Conservation (phyloP, 176 grass and related monocot species). For the Avena atlantica region DNA sequence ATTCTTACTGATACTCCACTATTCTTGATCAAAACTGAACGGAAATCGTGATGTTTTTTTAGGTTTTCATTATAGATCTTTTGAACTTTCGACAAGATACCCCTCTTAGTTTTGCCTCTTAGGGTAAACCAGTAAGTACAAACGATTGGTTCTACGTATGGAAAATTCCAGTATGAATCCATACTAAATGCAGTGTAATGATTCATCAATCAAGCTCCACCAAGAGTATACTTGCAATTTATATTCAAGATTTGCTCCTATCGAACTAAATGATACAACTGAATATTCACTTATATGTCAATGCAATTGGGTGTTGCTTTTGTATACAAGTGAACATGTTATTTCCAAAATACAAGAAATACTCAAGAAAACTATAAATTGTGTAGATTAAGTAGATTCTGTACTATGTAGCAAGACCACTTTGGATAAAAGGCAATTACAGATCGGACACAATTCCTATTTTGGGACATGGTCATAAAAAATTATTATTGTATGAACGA, state of each 20-base stretch:
- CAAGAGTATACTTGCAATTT: conserved; percentile 1
- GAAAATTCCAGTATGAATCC: background rate
- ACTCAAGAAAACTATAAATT: too few relatives aligned
- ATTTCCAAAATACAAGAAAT: too few relatives aligned
- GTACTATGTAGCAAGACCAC: too few relatives aligned
- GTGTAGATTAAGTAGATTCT: too few relatives aligned
- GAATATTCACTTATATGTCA: background rate
- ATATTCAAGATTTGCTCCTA: conserved; percentile 1
- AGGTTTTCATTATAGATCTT: too few relatives aligned
- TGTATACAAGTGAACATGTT: background rate
- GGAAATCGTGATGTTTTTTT: background rate
- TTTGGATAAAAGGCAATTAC: too few relatives aligned
- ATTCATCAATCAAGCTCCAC: background rate
- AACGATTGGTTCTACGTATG: background rate
- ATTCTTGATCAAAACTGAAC: background rate
- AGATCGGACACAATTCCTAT: too few relatives aligned
- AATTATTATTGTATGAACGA: too few relatives aligned
- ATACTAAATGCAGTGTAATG: conserved; percentile 20
- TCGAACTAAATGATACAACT: background rate
- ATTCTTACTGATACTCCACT: background rate
- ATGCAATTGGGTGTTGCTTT: background rate
- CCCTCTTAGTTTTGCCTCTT: too few relatives aligned
- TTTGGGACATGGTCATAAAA: too few relatives aligned
- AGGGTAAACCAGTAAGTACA: background rate
- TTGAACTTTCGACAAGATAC: too few relatives aligned